These are phyloP conservation scores for Phytophthora macrochlamydospora DNA, from an alignment of 352 stramenopile species.

Conservation along the genomic window DNA sequence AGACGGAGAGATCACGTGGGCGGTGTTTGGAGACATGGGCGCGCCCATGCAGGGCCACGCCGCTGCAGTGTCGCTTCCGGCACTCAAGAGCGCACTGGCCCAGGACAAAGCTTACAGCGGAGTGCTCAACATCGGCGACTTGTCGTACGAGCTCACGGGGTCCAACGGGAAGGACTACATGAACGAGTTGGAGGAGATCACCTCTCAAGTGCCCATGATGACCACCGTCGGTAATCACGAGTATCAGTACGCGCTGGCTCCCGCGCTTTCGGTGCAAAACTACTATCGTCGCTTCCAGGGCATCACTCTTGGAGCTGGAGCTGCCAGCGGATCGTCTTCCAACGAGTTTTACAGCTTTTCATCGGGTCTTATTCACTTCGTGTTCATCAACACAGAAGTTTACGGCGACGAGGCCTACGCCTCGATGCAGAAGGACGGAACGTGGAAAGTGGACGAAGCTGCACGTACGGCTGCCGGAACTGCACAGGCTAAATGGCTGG, in stretches of 20 bases:
- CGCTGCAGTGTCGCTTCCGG: slow-evolving; percentile 62
- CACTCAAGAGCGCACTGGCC: slow-evolving; percentile 57
- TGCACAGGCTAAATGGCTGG: slow-evolving; percentile 62
- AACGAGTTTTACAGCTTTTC: slow-evolving; percentile 83
- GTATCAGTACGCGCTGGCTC: slow-evolving; percentile 61
- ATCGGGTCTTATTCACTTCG: slow-evolving; percentile 71
- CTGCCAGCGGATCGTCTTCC: slow-evolving; percentile 60
- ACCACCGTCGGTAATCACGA: slow-evolving; percentile 83
- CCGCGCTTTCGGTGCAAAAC: slow-evolving; percentile 69
- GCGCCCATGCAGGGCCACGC: slow-evolving; percentile 58
- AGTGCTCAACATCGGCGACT: slow-evolving; percentile 75
- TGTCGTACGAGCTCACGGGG: slow-evolving; percentile 72
- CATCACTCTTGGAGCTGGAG: slow-evolving; percentile 53
- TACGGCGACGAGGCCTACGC: slow-evolving; percentile 74
- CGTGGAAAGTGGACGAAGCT: slow-evolving; percentile 56
- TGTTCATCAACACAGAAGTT: slow-evolving; percentile 80
- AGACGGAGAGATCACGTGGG: slow-evolving; percentile 58
- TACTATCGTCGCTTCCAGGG: slow-evolving; percentile 72
- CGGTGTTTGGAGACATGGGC: slow-evolving; percentile 76
- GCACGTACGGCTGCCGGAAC: slow-evolving; percentile 34
- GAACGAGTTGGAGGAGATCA: slow-evolving; percentile 66
- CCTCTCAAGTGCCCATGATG: slow-evolving; percentile 69
- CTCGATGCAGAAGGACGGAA: slow-evolving; percentile 48
- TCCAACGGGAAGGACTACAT: slow-evolving; percentile 75
- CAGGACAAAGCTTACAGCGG: slow-evolving; percentile 48